Conservation (phyloP, 2,329 filamentous ascomycete species). For the Eurotiales sp. region DNA sequence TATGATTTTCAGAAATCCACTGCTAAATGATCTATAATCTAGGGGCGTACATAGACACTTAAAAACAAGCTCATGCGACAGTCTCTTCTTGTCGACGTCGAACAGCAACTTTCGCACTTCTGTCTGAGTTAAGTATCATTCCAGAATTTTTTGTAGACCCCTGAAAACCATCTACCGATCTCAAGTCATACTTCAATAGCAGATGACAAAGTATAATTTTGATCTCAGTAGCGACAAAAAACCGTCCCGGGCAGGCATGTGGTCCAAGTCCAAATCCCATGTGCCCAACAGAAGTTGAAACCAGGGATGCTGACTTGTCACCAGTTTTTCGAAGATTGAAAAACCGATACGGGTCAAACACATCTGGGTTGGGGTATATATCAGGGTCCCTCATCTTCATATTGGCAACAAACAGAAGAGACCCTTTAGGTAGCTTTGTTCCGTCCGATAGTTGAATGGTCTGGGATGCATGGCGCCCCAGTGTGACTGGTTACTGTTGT, state of each 20-base stretch:
- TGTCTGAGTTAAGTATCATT: too few relatives aligned
- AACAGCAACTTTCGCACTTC: too few relatives aligned
- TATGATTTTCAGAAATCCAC: too few relatives aligned
- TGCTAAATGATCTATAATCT: too few relatives aligned
- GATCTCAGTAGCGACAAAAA: conserved; percentile 31
- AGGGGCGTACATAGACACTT: too few relatives aligned
- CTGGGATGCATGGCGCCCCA: conserved; percentile 8
- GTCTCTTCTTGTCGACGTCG: too few relatives aligned
- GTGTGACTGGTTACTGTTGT: conserved; percentile 4
- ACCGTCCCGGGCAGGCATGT: conserved; percentile 33
- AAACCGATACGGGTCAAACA: conserved; percentile 20
- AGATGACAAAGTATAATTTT: conserved; percentile 31
- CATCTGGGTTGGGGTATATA: conserved; percentile 16
- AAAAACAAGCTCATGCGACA: too few relatives aligned
- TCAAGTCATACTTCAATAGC: conserved; percentile 30
- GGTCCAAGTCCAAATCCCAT: conserved; percentile 27
- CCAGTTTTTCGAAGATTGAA: conserved; percentile 10
- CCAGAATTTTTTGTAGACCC: too few relatives aligned
- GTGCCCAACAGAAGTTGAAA: conserved; percentile 15
- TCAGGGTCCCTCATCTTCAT: too few relatives aligned
- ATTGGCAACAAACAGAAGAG: too few relatives aligned
- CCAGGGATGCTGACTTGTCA: conserved; percentile 10
- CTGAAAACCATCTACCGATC: background rate
- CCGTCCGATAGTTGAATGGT: conserved; percentile 33
- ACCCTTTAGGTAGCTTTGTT: conserved; percentile 39